These are phyloP conservation scores for Yarrowia deformans DNA, from an alignment of 805 yeast genomes.

Conservation along the genomic window DNA sequence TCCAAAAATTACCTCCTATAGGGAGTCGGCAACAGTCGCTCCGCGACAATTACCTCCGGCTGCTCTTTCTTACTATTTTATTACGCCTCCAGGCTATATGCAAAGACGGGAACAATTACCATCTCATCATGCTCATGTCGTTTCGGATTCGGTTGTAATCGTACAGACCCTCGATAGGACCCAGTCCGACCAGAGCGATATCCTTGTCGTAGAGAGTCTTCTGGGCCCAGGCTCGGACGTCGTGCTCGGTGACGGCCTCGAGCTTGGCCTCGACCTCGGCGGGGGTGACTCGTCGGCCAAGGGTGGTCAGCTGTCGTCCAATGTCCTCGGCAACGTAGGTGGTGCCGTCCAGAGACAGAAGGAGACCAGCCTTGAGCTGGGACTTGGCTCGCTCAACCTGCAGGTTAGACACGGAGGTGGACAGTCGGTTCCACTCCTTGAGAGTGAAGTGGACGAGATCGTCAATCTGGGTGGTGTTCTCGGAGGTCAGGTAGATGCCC, in stretches of 20 bases:
- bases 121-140: slow-evolving; percentile 54
- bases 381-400: slow-evolving; percentile 96
- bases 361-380: slow-evolving; percentile 89
- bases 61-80: slow-evolving; percentile 28
- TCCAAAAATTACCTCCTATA: background rate
- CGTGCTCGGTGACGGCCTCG: slow-evolving; percentile 76
- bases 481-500: slow-evolving; percentile 94
- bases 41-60: background rate
- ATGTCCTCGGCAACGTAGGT: slow-evolving; percentile 97
- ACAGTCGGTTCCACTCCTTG: slow-evolving; percentile 88
- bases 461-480: slow-evolving; percentile 70
- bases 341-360: slow-evolving; percentile 90
- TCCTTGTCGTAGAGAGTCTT: slow-evolving; percentile 79
- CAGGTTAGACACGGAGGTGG: slow-evolving; percentile 77
- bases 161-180: slow-evolving; percentile 77
- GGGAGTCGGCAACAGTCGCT: background rate
- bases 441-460: slow-evolving; percentile 75
- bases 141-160: slow-evolving; percentile 66
- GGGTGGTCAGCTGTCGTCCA: slow-evolving; percentile 95
- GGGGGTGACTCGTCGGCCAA: slow-evolving; percentile 79
- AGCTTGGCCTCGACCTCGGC: slow-evolving; percentile 78
- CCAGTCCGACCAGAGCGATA: slow-evolving; percentile 89
- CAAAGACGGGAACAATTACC: slow-evolving; percentile 45
- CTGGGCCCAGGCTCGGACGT: slow-evolving; percentile 87
- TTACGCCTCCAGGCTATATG: slow-evolving; percentile 34